phyloP scores from a whole-genome alignment of 2,329 filamentous ascomycete species.

The Hawksworthiomyces lignivorus region DNA sequence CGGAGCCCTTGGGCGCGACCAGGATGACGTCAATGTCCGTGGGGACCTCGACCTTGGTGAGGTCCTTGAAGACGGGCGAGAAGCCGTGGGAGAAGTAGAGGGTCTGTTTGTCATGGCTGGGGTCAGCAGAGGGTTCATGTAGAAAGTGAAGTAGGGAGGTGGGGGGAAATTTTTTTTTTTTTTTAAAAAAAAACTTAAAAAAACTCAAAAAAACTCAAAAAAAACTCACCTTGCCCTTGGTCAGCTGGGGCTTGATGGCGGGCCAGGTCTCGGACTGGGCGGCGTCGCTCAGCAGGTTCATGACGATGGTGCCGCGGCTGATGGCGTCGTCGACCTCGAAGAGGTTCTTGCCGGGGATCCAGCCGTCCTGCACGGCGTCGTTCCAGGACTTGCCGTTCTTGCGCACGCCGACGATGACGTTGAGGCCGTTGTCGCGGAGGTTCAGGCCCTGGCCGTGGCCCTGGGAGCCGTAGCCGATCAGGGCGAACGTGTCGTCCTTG shows the following conservation, averaged over 20 bases:
- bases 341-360: slow-evolving; percentile 96
- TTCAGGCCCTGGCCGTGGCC: slow-evolving; percentile 99
- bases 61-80: slow-evolving; percentile 99
- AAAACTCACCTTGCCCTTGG: slow-evolving; percentile 83
- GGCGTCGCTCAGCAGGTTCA: slow-evolving; percentile 98
- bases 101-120: too few relatives aligned
- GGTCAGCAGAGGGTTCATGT: too few relatives aligned
- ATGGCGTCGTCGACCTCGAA: slow-evolving; percentile 98
- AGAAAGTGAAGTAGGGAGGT: too few relatives aligned
- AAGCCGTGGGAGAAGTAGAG: slow-evolving; percentile 99
- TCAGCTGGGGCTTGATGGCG: slow-evolving; percentile 92
- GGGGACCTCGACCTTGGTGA: slow-evolving; percentile 97
- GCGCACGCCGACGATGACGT: slow-evolving; percentile 97
- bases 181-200: too few relatives aligned
- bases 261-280: slow-evolving; percentile 99
- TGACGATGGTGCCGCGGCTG: slow-evolving; percentile 84
- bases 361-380: slow-evolving; percentile 93
- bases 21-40: slow-evolving; percentile 97
- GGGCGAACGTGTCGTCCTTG: slow-evolving; percentile 98
- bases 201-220: background rate
- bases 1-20: slow-evolving; percentile 97
- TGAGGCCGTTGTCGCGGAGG: slow-evolving; percentile 98
- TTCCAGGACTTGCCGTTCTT: slow-evolving; percentile 99
- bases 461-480: slow-evolving; percentile 97
- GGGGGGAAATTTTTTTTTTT: too few relatives aligned